Base-by-base conservation (phyloP, 345 rosid species). In the Sonneratia alba region DNA sequence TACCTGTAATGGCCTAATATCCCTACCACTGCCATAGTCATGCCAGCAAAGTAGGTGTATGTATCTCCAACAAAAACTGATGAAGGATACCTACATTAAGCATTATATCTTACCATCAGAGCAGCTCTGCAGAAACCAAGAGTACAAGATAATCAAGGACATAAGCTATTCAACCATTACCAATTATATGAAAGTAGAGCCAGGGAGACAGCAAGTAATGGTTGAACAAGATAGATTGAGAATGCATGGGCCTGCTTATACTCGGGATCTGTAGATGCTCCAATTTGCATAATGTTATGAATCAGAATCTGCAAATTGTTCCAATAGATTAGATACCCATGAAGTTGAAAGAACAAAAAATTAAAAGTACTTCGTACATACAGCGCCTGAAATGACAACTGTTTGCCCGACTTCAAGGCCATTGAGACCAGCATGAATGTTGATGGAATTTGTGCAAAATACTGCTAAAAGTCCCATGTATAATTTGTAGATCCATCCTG, bases 321-420 rank as follows among this genome's bases (percentile, higher is more conserved):
- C 43, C 73, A 72, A 68, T 27, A 49, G 57, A 73, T 86, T 72
- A 85, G 59, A 53, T 8, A 53, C 22, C 59, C 59, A 65, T 10
- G 27, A 34, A 27, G 55, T 56, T 55, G 65, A 59, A 57, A 53
- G 8, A 49, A 18, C 0, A 27, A 73, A 71, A 75, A 57, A 49
- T 74, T 22, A 10, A 67, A 24, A 76, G 66, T 42, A 49, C 19
- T 53, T 19, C 48, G 62, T 74, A 75, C 98, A 86, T 91, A 95
- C 98, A 77, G 97, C 96, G 77, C 90, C 88, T 70, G 98, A 91
- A 57, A 92, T 91, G 48, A 95, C 98, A 71, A 92, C 91, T 43
- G 98, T 95, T 81, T 95, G 99, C 51, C 99, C 98, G 68, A 89
- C 94, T 85, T 95, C 99, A 82, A 95, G 97, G 70, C 98, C 99